A percentile compares a stretch with the other conserved stretches of the same genome.
phyloP scores from a whole-genome alignment of 495 filamentous ascomycete species.

The Amphirosellinia nigrospora region DNA sequence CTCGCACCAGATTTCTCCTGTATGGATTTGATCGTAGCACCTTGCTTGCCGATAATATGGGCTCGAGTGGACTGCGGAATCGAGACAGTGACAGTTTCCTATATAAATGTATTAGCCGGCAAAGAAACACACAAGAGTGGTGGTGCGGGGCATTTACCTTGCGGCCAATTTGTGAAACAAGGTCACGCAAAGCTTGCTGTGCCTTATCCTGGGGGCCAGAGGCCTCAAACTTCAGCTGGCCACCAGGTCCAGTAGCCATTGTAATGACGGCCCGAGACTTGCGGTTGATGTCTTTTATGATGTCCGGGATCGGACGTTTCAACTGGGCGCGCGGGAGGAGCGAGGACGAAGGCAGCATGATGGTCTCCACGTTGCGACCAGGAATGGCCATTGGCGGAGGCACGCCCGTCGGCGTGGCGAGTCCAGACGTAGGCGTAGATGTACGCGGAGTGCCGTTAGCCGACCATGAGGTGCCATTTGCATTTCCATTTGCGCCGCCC shows the following conservation, averaged over 20 bases:
- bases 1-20: conserved; percentile 83
- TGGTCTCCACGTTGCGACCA: conserved; percentile 76
- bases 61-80: conserved; percentile 82
- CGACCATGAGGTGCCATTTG: conserved; percentile 62
- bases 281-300: conserved; percentile 85
- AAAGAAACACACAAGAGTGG: background rate
- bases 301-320: conserved; percentile 81
- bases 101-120: conserved; percentile 27
- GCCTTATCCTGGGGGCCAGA: conserved; percentile 78
- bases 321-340: conserved; percentile 74
- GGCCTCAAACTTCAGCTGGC: conserved; percentile 77
- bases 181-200: conserved; percentile 81
- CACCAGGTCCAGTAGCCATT: conserved; percentile 69
- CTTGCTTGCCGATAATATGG: conserved; percentile 89
- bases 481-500: conserved; percentile 57
- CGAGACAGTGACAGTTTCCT: conserved; percentile 76
- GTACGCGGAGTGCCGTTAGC: conserved; percentile 57
- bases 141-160: conserved; percentile 62
- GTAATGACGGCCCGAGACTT: conserved; percentile 85
- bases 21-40: conserved; percentile 86
- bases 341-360: conserved; percentile 72
- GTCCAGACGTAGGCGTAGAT: conserved; percentile 65
- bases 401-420: conserved; percentile 61
- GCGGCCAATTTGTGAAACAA: conserved; percentile 80
- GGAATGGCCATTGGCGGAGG: conserved; percentile 72